Base-by-base conservation (phyloP, 179 eudicot genomes). In the Silene noctiflora region DNA sequence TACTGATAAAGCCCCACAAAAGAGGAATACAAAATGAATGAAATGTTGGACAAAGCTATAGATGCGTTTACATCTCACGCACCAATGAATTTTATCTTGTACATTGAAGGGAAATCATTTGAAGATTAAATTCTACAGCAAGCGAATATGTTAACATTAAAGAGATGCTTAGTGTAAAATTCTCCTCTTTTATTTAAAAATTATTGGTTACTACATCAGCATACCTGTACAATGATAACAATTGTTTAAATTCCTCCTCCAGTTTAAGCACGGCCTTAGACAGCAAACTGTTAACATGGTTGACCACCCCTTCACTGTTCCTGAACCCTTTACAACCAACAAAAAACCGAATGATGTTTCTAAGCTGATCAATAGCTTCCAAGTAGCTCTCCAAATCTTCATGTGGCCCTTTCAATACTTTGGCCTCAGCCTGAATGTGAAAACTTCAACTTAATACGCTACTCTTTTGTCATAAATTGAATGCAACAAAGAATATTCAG, bases 341-440 rank as follows among this genome's bases (percentile, higher is more conserved):
- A 79, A 95, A 95, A 80, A 89, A 91, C 3, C 72, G 84, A 67
- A 91, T 86, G 79, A 87, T 91, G 84, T 83, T 78, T 82, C 96
- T 85, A 73, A 95, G 88, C 78, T 95, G 96, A 81, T 89, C 95
- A 44, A 95, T 95, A 66, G 99, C 97, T 86, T 87, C 93, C 80
- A 95, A 89, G 79, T 93, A 95, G 77, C 97, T 88, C 81, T 95
- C 97, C 68, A 95, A 85, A 85, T 95, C 97, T 82, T 93, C 99
- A 75, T 88, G 97, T 73, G 99, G 99, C 69, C 99, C 99, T 83
- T 88, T 95, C 74, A 91, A 88, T 86, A 95, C 90, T 84, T 93
- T 93, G 59, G 90, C 89, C 83, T 95, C 99, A 44, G 97, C 99
- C 99, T 95, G 76, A 83, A 84, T 44, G 77, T 79, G 44, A 73